These are phyloP conservation scores for Fusarium papillatum DNA, from an alignment of 2,329 filamentous ascomycete genomes.

Conservation along the genomic window DNA sequence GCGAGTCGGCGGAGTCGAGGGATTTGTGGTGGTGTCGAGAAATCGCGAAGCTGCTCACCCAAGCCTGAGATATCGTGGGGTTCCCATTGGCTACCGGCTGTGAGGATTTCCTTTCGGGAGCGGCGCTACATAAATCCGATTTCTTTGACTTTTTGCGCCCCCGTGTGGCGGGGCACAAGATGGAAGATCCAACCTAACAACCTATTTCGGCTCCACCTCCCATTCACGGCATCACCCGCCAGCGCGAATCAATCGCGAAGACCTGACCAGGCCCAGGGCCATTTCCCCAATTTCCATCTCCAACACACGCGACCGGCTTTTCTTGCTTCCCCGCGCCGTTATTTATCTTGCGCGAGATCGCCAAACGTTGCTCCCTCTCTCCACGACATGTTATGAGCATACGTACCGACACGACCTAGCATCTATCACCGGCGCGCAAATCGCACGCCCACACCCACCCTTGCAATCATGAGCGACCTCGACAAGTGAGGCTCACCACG, in stretches of 20 bases:
- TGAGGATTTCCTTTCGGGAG: conserved; percentile 14
- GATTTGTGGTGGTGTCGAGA: conserved; percentile 43
- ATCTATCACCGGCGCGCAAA: conserved; percentile 37
- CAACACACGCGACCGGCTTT: conserved; percentile 20
- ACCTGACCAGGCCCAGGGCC: conserved; percentile 15
- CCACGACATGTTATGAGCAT: conserved; percentile 45
- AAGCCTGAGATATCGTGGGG: conserved; percentile 35
- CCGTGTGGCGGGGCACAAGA: not conserved
- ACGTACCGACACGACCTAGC: conserved; percentile 12
- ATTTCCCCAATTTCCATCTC: conserved; percentile 28
- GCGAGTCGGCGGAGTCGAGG: conserved; percentile 42
- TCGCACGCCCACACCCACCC: conserved; percentile 31
- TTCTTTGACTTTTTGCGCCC: not conserved
- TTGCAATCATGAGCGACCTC: conserved; percentile 84
- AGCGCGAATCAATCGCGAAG: conserved; percentile 28
- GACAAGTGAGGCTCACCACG: conserved; percentile 75
- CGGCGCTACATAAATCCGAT: conserved; percentile 33
- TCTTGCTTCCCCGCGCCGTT: not conserved
- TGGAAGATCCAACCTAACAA: not conserved
- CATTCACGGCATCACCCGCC: conserved; percentile 23
- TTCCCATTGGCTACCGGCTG: conserved; percentile 39
- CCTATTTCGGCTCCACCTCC: not conserved
- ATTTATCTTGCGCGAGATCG: conserved; percentile 1
- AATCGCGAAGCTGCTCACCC: conserved; percentile 38
- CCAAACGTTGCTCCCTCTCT: not conserved